Conservation (phyloP, 768 basidiomycete genomes). For the Nidularia sp. region DNA sequence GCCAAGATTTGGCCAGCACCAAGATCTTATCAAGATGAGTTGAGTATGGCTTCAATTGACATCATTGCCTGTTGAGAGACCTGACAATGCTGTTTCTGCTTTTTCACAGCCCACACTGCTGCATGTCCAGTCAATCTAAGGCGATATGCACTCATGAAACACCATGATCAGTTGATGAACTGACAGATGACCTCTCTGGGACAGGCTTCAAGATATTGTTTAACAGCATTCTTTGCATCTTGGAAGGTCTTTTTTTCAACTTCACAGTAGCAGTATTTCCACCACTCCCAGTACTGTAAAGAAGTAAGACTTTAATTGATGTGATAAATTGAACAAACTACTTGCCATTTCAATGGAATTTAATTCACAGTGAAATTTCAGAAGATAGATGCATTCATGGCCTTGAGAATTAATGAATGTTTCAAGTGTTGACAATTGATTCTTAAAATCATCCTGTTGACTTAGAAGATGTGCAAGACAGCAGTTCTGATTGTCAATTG, state of each 20-base stretch:
- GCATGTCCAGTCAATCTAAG: slow-evolving; percentile 25
- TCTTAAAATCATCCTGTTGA: slow-evolving; percentile 31
- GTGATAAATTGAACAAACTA: background rate
- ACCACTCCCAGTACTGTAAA: slow-evolving; percentile 30
- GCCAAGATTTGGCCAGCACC: background rate
- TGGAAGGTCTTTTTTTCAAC: slow-evolving; percentile 18
- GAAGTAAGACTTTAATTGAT: background rate
- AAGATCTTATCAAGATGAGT: background rate
- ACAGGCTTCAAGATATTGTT: slow-evolving; percentile 23
- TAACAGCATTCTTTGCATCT: slow-evolving; percentile 16
- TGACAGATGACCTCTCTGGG: slow-evolving; percentile 23
- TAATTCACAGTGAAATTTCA: background rate
- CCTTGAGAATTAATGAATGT: slow-evolving; percentile 20
- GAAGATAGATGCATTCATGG: slow-evolving; percentile 11
- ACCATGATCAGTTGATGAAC: slow-evolving; percentile 26
- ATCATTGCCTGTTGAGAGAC: slow-evolving; percentile 20
- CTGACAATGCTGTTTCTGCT: slow-evolving; percentile 23
- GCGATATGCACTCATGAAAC: slow-evolving; percentile 26
- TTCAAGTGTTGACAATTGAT: slow-evolving; percentile 25
- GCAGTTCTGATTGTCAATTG: slow-evolving; percentile 6
- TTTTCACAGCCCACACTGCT: slow-evolving; percentile 28
- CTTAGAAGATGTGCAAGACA: slow-evolving; percentile 28
- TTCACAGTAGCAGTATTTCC: slow-evolving; percentile 25
- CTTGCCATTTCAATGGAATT: slow-evolving; percentile 33
- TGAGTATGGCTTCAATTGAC: background rate